phyloP scores from a whole-genome alignment of 768 basidiomycete species.

The Mrakia frigida region DNA sequence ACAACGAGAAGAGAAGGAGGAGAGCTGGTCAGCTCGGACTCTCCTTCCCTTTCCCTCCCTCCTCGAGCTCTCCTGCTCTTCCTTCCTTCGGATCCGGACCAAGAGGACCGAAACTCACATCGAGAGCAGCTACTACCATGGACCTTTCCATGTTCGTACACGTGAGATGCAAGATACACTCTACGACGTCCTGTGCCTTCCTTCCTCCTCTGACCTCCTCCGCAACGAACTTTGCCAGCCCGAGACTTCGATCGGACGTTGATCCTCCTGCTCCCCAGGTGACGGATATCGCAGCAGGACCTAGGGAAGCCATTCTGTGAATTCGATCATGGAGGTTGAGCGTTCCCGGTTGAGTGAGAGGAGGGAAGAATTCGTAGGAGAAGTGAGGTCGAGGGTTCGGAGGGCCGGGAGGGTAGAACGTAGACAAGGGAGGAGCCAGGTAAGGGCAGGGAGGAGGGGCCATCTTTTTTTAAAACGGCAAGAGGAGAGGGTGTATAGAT shows the following conservation, averaged over 20 bases:
- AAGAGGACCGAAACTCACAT: constrained; percentile 36
- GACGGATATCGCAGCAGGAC: constrained; percentile 68
- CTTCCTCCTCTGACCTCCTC: constrained; percentile 49
- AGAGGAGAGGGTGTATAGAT: background rate
- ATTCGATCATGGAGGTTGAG: constrained; percentile 80
- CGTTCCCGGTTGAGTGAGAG: constrained; percentile 30
- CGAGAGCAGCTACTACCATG: constrained; percentile 23
- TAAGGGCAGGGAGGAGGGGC: constrained; percentile 28
- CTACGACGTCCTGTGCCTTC: constrained; percentile 52
- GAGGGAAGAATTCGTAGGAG: constrained; percentile 34
- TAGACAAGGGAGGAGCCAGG: background rate
- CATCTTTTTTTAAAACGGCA: constrained; percentile 17
- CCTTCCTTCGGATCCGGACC: background rate
- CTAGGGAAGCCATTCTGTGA: constrained; percentile 60
- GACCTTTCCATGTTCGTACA: constrained; percentile 40
- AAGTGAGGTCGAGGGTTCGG: constrained; percentile 6
- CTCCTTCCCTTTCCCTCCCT: too few relatives aligned
- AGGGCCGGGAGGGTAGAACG: background rate
- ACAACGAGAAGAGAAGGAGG: background rate
- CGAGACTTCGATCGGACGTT: constrained; percentile 79
- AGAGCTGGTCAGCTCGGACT: constrained; percentile 4
- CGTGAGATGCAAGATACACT: constrained; percentile 20
- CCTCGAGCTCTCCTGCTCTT: background rate
- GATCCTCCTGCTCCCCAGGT: constrained; percentile 98
- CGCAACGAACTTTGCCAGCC: constrained; percentile 55